These are phyloP conservation scores for Sclerotinia glacialis DNA, from an alignment of 2,329 filamentous ascomycete genomes.

Conservation along the genomic window DNA sequence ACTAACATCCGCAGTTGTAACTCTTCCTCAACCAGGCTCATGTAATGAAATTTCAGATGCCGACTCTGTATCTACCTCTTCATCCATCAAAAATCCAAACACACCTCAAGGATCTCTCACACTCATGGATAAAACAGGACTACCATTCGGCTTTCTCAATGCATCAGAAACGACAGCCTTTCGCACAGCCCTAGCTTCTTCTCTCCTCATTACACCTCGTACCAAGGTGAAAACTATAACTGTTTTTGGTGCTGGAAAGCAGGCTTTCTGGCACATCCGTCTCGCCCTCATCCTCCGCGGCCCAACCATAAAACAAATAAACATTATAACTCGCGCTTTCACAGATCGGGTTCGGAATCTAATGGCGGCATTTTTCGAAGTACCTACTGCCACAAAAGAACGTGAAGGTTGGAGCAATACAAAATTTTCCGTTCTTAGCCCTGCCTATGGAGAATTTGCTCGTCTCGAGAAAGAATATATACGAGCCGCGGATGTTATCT, in stretches of 20 bases:
- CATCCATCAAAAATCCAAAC: slow-evolving; percentile 51
- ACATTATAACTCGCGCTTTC: slow-evolving; percentile 78
- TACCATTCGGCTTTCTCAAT: slow-evolving; percentile 65
- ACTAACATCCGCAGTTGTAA: slow-evolving; percentile 53
- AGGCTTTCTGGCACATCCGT: slow-evolving; percentile 93
- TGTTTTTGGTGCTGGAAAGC: slow-evolving; percentile 83
- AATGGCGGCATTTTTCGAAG: slow-evolving; percentile 48
- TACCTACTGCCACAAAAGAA: slow-evolving; percentile 47
- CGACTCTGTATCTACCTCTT: slow-evolving; percentile 28
- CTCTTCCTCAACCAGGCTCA: slow-evolving; percentile 48
- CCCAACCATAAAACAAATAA: slow-evolving; percentile 69
- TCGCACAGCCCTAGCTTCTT: slow-evolving; percentile 70
- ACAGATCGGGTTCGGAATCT: slow-evolving; percentile 54
- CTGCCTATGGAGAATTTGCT: slow-evolving; percentile 64
- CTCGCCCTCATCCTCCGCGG: slow-evolving; percentile 74
- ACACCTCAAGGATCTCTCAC: slow-evolving; percentile 58
- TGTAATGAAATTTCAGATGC: slow-evolving; percentile 16
- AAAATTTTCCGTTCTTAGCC: slow-evolving; percentile 68
- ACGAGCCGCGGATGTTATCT: slow-evolving; percentile 72
- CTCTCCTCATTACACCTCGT: slow-evolving; percentile 64
- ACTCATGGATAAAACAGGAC: slow-evolving; percentile 61
- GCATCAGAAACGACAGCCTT: slow-evolving; percentile 76
- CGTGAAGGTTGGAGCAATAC: slow-evolving; percentile 62
- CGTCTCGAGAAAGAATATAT: slow-evolving; percentile 70
- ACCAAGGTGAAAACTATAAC: slow-evolving; percentile 70